phyloP scores from a whole-genome alignment of 768 basidiomycete species.

The Tylopilus sp. region DNA sequence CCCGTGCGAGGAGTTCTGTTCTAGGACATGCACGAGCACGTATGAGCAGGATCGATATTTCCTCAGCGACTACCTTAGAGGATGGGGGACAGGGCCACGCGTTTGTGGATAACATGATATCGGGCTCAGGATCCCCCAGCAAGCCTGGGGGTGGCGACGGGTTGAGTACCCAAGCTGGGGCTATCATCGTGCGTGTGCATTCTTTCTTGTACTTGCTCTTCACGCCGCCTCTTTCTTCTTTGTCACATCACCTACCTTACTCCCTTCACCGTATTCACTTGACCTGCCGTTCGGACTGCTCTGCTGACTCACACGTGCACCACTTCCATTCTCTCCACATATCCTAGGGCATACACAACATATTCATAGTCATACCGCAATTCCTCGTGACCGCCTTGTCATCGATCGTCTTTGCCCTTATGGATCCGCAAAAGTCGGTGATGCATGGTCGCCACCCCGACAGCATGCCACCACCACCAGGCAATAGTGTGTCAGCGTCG shows the following conservation, averaged over 20 bases:
- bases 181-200: conserved; percentile 63
- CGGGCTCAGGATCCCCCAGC: conserved; percentile 6
- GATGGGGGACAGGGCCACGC: conserved; percentile 1
- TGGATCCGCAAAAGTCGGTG: conserved; percentile 61
- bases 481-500: not conserved
- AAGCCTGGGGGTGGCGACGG: conserved; percentile 20
- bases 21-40: conserved; percentile 44
- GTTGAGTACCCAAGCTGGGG: conserved; percentile 81
- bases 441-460: conserved; percentile 33
- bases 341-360: conserved; percentile 88
- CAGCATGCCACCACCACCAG: not conserved
- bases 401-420: conserved; percentile 79
- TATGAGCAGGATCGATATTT: conserved; percentile 44
- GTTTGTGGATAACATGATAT: conserved; percentile 14
- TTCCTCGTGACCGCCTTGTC: conserved; percentile 88
- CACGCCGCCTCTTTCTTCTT: too few species aligned
- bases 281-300: not conserved
- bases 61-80: conserved; percentile 14
- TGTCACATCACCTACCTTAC: not conserved
- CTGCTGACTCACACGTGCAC: not conserved
- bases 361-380: conserved; percentile 92
- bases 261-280: not conserved
- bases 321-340: not conserved
- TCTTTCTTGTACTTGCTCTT: not conserved
- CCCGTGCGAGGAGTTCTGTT: conserved; percentile 30